Evolutionary conservation across 2,329 filamentous ascomycete species (phyloP), one percentile per base, ranked within the genome.

Genomic region (Neofusicoccum parvum): DNA sequence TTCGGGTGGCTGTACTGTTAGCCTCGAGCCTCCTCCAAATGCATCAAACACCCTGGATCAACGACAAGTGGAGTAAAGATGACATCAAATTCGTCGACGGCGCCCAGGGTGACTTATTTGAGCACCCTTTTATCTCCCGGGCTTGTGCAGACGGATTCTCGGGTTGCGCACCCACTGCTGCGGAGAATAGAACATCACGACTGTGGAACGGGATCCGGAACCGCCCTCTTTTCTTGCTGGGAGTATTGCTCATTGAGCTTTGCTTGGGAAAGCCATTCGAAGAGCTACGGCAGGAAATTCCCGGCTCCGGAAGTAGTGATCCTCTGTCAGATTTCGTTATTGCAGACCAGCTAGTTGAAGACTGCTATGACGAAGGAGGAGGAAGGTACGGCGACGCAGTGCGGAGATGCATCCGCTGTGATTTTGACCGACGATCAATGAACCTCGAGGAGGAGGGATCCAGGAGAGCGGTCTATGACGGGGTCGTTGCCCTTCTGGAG

Each of bases 201-300:
- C 20, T 23, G 20, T 20, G 45, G 43, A 11, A 59, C 17, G 27
- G 5, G 23, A n/a, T 43, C 9, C 67, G 69, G 0, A 76, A 77
- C 46, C 69, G 71, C 37, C 71, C 73, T 0, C 45, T 79, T 3
- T 78, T 76, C 53, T 72, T 75, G 0, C 66, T 78, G 0, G 75
- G 76, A 0, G 66, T 78, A 1, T 64, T 75, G 14, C 70, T 79
- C 3, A 74, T 77, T 32, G 74, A 78, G 64, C 70, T 79, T 3
- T 77, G 74, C 68, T 71, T 74, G 49, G 68, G 70, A 2, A 68
- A 72, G 62, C 56, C 72, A 2, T 66, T 78, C 3, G 62, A 66
- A 4, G 68, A 71, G 0, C 60, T 76, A 9, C 65, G 69, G 2
- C 56, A 64, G 17, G 59, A 68, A 3, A 67, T 67, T 23, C 66